phyloP scores from a whole-genome alignment of 331 rosid genomes.

The Saraca asoca region DNA sequence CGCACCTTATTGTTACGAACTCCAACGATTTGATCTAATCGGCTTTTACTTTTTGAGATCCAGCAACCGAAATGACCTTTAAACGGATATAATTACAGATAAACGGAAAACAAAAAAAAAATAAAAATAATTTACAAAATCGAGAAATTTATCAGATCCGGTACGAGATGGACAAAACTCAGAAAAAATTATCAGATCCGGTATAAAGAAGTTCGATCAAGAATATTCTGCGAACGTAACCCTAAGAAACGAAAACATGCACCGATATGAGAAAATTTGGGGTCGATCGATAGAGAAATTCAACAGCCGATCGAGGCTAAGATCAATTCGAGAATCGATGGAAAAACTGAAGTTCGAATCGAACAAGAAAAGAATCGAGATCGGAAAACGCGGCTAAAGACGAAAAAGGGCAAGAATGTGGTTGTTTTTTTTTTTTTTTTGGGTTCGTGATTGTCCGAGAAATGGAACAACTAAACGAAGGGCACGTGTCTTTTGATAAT shows the following conservation, averaged over 20 bases:
- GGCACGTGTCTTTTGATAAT: conserved; percentile 51
- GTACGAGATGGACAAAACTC: conserved; percentile 2
- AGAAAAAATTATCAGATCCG: conserved; percentile 37
- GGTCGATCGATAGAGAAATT: conserved; percentile 35
- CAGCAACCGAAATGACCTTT: conserved; percentile 10
- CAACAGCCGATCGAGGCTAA: not conserved
- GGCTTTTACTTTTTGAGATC: conserved; percentile 16
- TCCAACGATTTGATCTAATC: conserved; percentile 6
- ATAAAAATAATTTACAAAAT: conserved; percentile 32
- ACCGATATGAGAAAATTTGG: conserved; percentile 29
- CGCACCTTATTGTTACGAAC: conserved; percentile 20
- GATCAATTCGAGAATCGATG: conserved; percentile 14
- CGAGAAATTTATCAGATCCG: conserved; percentile 7
- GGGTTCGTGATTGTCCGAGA: conserved; percentile 38
- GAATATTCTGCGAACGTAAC: conserved; percentile 45
- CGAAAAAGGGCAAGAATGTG: conserved; percentile 53
- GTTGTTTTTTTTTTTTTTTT: conserved; percentile 47
- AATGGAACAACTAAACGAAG: conserved; percentile 41
- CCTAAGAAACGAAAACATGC: conserved; percentile 41
- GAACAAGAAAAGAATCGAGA: conserved; percentile 40
- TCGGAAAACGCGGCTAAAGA: conserved; percentile 59
- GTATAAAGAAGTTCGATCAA: conserved; percentile 34
- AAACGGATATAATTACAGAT: conserved; percentile 27
- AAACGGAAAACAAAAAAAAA: conserved; percentile 6
- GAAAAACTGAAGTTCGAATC: conserved; percentile 34